Conservation (phyloP, 371 early-diverging fungal genomes). For the Neoconidiobolus thromboides region DNA sequence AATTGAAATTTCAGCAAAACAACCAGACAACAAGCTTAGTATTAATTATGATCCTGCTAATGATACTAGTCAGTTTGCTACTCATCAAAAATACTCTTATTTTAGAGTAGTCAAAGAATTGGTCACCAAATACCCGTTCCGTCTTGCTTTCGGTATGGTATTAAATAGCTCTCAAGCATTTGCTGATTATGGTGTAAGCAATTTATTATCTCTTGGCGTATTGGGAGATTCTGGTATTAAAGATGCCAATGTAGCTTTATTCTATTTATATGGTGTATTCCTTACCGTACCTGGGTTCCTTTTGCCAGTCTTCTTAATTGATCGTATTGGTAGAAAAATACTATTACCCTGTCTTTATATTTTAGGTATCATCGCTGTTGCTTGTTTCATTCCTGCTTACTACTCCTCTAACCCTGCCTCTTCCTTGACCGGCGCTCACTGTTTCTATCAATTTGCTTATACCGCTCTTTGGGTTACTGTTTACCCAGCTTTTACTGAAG, state of each 20-base stretch:
- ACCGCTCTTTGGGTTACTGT: background rate
- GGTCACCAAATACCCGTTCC: slow-evolving; percentile 7
- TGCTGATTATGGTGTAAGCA: slow-evolving; percentile 8
- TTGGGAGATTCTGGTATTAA: background rate
- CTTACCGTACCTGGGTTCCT: slow-evolving; percentile 5
- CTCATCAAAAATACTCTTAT: background rate
- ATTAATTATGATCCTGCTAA: too few species aligned
- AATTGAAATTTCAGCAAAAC: slow-evolving; percentile 3
- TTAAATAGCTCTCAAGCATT: slow-evolving; percentile 9
- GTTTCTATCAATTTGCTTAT: slow-evolving; percentile 7
- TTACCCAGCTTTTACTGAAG: slow-evolving; percentile 7
- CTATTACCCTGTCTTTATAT: slow-evolving; percentile 7
- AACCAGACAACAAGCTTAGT: background rate
- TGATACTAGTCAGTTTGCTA: too few species aligned
- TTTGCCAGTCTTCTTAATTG: background rate
- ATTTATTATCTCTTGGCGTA: slow-evolving; percentile 6
- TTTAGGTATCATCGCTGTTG: slow-evolving; percentile 6
- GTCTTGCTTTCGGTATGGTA: slow-evolving; percentile 4
- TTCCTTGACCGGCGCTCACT: slow-evolving; percentile 4
- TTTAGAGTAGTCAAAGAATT: background rate
- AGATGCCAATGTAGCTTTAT: slow-evolving; percentile 3
- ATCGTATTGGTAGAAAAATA: slow-evolving; percentile 6
- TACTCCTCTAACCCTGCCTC: background rate
- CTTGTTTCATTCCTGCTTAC: slow-evolving; percentile 7
- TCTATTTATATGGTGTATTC: slow-evolving; percentile 6